Percentiles rank a stretch among this genome's conserved stretches.
phyloP scores from a whole-genome alignment of 352 stramenopile genomes.

The Phytopythium cucurbitacearum region DNA sequence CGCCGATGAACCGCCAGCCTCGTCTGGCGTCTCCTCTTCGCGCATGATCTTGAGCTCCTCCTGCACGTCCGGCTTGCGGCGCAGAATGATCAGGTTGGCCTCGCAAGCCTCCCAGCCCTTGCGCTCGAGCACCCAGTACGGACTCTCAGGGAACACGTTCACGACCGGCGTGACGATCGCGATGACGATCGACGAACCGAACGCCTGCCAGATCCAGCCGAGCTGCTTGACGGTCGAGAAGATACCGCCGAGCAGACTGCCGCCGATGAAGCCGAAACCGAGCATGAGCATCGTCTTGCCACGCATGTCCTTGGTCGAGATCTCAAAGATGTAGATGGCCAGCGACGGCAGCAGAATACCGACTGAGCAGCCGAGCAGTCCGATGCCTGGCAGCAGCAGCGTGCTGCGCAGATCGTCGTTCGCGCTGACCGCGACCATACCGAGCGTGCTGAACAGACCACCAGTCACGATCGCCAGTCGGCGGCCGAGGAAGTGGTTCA shows the following conservation, averaged over 20 bases:
- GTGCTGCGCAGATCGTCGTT: slow-evolving; percentile 40
- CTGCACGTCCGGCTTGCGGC: slow-evolving; percentile 59
- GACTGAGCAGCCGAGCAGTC: slow-evolving; percentile 48
- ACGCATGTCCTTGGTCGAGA: slow-evolving; percentile 74
- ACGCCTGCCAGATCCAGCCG: slow-evolving; percentile 76
- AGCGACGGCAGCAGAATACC: slow-evolving; percentile 68
- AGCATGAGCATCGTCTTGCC: slow-evolving; percentile 66
- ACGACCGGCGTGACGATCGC: slow-evolving; percentile 61
- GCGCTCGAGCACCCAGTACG: slow-evolving; percentile 69
- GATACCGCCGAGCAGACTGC: slow-evolving; percentile 43
- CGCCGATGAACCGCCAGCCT: slow-evolving; percentile 20
- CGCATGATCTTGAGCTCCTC: slow-evolving; percentile 70
- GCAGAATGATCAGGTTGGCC: slow-evolving; percentile 51
- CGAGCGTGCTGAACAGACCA: slow-evolving; percentile 56
- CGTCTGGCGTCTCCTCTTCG: slow-evolving; percentile 45
- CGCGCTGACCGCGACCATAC: slow-evolving; percentile 58
- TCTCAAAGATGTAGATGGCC: slow-evolving; percentile 76
- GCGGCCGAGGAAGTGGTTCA: slow-evolving; percentile 61
- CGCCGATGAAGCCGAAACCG: slow-evolving; percentile 55
- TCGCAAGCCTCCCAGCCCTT: slow-evolving; percentile 73
- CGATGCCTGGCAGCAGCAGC: slow-evolving; percentile 53
- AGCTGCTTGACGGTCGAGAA: slow-evolving; percentile 58
- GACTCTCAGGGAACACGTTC: slow-evolving; percentile 73
- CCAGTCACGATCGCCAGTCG: slow-evolving; percentile 56
- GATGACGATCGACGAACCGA: slow-evolving; percentile 59